Conservation (phyloP, 306 rosid genomes). For the Vigna nakashimae region DNA sequence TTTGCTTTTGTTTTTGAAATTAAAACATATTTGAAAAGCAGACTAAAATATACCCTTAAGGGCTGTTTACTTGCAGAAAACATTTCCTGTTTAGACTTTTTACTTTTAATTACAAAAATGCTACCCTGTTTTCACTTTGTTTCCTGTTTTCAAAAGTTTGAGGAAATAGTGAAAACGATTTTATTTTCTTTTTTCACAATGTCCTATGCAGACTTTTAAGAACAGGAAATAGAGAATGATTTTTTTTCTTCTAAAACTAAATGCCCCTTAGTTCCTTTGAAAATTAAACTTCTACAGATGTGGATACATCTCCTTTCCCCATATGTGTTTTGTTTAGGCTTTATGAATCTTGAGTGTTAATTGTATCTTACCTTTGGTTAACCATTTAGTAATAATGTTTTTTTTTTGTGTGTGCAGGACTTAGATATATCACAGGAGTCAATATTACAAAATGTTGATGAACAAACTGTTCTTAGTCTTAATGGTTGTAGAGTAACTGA, state of each 20-base stretch:
- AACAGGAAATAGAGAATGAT: background rate
- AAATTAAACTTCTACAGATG: constrained; percentile 10
- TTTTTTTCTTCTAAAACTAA: background rate
- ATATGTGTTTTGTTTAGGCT: constrained; percentile 1
- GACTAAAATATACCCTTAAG: background rate
- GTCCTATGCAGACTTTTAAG: background rate
- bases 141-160: background rate
- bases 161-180: background rate
- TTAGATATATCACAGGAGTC: constrained; percentile 91
- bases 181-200: background rate
- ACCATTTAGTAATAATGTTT: constrained; percentile 35
- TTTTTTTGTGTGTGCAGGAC: constrained; percentile 64
- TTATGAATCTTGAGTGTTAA: background rate
- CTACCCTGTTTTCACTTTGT: background rate
- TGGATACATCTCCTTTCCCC: background rate
- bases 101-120: background rate
- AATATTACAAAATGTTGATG: constrained; percentile 87
- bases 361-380: constrained; percentile 33
- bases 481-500: constrained; percentile 98
- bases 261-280: background rate
- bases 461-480: constrained; percentile 96
- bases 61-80: background rate
- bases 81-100: background rate
- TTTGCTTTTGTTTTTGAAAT: background rate
- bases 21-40: background rate